Percentiles rank a stretch among this genome's conserved stretches.
Evolutionary conservation across 306 rosid genomes (phyloP).

Genomic region (Fragaria ananassa): DNA sequence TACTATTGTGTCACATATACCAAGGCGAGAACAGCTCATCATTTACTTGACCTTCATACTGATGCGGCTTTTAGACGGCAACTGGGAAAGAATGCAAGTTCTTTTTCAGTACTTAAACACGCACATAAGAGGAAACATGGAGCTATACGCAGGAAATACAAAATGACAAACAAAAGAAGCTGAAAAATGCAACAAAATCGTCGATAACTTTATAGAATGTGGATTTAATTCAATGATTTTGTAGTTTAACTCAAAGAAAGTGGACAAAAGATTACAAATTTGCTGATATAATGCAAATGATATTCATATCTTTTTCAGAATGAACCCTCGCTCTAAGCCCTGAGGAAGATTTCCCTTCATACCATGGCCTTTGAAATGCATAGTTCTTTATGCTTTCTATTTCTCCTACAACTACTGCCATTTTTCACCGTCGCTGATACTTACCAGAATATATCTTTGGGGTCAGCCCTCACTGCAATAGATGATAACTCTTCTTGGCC

Average conservation of each 20-base stretch:
- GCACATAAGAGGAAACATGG: not conserved
- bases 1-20: not conserved
- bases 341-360: not conserved
- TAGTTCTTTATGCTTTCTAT: not conserved
- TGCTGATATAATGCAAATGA: not conserved
- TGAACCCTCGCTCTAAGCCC: not conserved
- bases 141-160: not conserved
- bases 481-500: slow-evolving; percentile 7
- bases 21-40: not conserved
- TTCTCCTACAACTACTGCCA: slow-evolving; percentile 6
- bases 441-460: not conserved
- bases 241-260: not conserved
- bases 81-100: not conserved
- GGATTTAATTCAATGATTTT: not conserved
- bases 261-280: not conserved
- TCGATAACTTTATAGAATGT: not conserved
- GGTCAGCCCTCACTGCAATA: slow-evolving; percentile 26
- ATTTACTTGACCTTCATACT: not conserved
- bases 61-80: not conserved
- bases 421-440: slow-evolving; percentile 18
- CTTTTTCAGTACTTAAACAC: not conserved
- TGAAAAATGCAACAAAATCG: not conserved
- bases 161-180: not conserved
- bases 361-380: not conserved
- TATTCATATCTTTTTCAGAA: not conserved